These are phyloP conservation scores for Nakazawaea ernobii DNA, from an alignment of 805 yeast genomes.

Conservation along the genomic window DNA sequence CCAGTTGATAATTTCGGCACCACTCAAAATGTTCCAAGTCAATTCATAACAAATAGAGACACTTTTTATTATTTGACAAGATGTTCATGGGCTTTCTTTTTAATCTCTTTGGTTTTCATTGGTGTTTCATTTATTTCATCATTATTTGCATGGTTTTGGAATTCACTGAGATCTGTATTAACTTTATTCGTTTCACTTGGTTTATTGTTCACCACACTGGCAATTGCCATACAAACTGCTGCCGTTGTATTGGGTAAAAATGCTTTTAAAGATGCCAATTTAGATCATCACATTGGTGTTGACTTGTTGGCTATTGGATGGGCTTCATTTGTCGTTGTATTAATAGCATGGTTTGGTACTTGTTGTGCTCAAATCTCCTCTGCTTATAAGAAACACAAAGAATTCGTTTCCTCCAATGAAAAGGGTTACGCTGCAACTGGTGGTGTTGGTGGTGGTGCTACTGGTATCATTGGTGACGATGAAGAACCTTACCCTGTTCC, in stretches of 20 bases:
- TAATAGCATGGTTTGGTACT: constrained; percentile 44
- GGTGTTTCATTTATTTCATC: constrained; percentile 57
- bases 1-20: constrained; percentile 71
- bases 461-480: constrained; percentile 14
- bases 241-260: constrained; percentile 68
- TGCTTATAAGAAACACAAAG: constrained; percentile 47
- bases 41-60: constrained; percentile 42
- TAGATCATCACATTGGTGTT: constrained; percentile 47
- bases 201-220: constrained; percentile 50
- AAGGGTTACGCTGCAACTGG: constrained; percentile 14
- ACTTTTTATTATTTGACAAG: constrained; percentile 63
- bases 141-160: constrained; percentile 51
- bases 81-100: constrained; percentile 58
- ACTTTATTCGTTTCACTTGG: constrained; percentile 48
- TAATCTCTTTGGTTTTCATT: constrained; percentile 53
- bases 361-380: constrained; percentile 44
- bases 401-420: constrained; percentile 27
- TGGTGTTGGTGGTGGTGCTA: constrained; percentile 16
- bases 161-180: constrained; percentile 46
- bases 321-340: constrained; percentile 57
- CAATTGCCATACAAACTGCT: constrained; percentile 71
- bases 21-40: constrained; percentile 44
- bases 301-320: constrained; percentile 58
- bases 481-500: constrained; percentile 18
- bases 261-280: constrained; percentile 49